Evolutionary conservation across 352 stramenopile genomes (phyloP), one percentile per base, ranked within the genome.

Genomic region (Pythium biforme): DNA sequence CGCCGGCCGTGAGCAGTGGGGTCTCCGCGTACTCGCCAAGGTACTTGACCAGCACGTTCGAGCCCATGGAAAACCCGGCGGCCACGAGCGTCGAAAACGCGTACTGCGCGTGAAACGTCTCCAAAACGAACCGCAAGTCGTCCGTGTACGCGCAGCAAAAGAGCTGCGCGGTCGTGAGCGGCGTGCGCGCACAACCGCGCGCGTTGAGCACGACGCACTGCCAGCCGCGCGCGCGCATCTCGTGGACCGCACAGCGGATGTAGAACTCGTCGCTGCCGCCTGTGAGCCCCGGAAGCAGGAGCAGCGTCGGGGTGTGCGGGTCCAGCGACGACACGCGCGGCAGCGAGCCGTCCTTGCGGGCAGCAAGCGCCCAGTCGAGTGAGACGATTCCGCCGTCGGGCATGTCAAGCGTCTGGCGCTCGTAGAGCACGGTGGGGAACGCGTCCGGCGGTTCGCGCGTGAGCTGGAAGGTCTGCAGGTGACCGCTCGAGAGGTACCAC

Each of bases 41-140:
- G 61, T 86, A 92, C 67, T 94, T 94, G 43, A 88, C 76, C 47
- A 94, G 64, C 15, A 92, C 77, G 51, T 92, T 90, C 7, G 78
- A 82, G 11, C 80, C 82, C 68, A 92, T 82, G 6, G 82, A 92
- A 55, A 88, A 92, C 9, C 82, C 82, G 15, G 87, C 55, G 19
- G 72, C 79, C 14, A 90, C 47, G 43, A 86, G 74, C 31, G 71
- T 66, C 6, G 47, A 12, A 53, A 89, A 86, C 39, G 69, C 56
- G 66, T 85, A 87, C 50, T 67, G 76, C 2, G 65, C 53, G 19
- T 43, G 27, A 1, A 92, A 54, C 17, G 71, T 69, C 53, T 62
- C 40, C 6, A 76, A 57, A 15, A 87, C 76, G 34, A 74, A 70
- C 27, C 80, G 80, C 17, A 93, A 62, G 55, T 93, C 84, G 20